A percentile compares a stretch with the other conserved stretches of the same genome.
These are phyloP conservation scores for Selaginella tamariscina DNA, from an alignment of 75 land plant species.

Conservation along the genomic window DNA sequence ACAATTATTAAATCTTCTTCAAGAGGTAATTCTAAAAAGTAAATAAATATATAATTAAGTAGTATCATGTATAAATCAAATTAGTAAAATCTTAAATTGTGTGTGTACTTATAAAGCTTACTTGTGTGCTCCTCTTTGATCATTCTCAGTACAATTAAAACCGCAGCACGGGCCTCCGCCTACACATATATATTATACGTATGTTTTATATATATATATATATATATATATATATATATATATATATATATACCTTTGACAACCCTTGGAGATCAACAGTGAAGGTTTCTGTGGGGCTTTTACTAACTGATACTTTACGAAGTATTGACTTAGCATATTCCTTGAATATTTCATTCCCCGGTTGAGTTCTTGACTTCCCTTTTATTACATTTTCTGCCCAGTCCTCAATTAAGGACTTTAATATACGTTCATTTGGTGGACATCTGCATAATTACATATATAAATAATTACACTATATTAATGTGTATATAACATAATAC, in stretches of 20 bases:
- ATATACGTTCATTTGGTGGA: slow-evolving; percentile 51
- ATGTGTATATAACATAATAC: neutral
- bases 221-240: too few relatives aligned
- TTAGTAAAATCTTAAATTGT: too few relatives aligned
- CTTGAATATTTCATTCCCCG: slow-evolving; percentile 12
- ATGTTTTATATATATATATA: too few relatives aligned
- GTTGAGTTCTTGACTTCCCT: slow-evolving; percentile 11
- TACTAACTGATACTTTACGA: slow-evolving; percentile 47
- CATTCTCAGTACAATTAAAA: neutral
- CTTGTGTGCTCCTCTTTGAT: neutral
- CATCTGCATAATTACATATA: slow-evolving; percentile 29
- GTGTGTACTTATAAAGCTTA: too few relatives aligned
- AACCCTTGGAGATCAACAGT: slow-evolving; percentile 53
- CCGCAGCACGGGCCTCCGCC: neutral
- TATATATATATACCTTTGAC: slow-evolving; percentile 54
- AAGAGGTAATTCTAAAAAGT: neutral
- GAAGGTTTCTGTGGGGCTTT: slow-evolving; percentile 14
- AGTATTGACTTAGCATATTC: slow-evolving; percentile 31
- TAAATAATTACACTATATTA: neutral
- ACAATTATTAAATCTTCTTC: neutral
- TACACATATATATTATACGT: too few relatives aligned
- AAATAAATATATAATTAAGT: too few relatives aligned
- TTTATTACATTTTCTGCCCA: slow-evolving; percentile 77
- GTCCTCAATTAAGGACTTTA: slow-evolving; percentile 55
- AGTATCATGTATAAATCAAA: neutral